These are phyloP conservation scores for Jaenimonas drosophilae DNA, from an alignment of 208 protist species.

Conservation along the genomic window DNA sequence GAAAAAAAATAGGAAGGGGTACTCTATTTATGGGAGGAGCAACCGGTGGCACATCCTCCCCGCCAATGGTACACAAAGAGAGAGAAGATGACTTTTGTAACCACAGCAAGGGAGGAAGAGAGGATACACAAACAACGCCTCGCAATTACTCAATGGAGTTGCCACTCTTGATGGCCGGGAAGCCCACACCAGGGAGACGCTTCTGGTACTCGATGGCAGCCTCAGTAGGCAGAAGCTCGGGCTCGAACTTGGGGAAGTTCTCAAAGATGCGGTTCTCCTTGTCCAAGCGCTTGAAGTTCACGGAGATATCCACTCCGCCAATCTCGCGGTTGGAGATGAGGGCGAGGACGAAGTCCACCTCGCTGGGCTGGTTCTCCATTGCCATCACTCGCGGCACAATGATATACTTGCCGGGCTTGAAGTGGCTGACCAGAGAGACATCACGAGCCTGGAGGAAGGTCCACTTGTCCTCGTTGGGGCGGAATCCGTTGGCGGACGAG, in stretches of 20 bases:
- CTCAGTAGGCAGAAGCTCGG: slow-evolving; percentile 23
- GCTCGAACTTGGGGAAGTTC: slow-evolving; percentile 79
- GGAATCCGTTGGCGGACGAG: slow-evolving; percentile 48
- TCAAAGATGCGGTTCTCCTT: slow-evolving; percentile 60
- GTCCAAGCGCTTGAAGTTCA: slow-evolving; percentile 49
- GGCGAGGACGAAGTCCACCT: slow-evolving; percentile 43
- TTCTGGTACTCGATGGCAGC: slow-evolving; percentile 56
- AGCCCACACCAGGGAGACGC: slow-evolving; percentile 27
- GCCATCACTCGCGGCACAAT: slow-evolving; percentile 59
- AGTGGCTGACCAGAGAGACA: slow-evolving; percentile 58
- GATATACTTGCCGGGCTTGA: slow-evolving; percentile 58
- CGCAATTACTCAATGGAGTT: slow-evolving; percentile 2
- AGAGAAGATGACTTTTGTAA: background rate
- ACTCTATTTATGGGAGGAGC: too few species aligned
- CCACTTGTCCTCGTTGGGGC: slow-evolving; percentile 60
- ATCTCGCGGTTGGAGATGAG: slow-evolving; percentile 46
- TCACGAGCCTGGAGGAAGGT: slow-evolving; percentile 76
- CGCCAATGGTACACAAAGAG: too few species aligned
- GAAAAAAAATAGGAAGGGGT: too few species aligned
- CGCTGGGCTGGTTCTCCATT: slow-evolving; percentile 11
- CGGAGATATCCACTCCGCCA: slow-evolving; percentile 28
- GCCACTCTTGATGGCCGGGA: slow-evolving; percentile 37
- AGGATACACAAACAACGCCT: background rate
- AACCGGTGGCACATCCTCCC: too few species aligned
- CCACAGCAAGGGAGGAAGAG: background rate